Evolutionary conservation across 345 rosid species (phyloP).

Genomic region (Hibiscus mutabilis): DNA sequence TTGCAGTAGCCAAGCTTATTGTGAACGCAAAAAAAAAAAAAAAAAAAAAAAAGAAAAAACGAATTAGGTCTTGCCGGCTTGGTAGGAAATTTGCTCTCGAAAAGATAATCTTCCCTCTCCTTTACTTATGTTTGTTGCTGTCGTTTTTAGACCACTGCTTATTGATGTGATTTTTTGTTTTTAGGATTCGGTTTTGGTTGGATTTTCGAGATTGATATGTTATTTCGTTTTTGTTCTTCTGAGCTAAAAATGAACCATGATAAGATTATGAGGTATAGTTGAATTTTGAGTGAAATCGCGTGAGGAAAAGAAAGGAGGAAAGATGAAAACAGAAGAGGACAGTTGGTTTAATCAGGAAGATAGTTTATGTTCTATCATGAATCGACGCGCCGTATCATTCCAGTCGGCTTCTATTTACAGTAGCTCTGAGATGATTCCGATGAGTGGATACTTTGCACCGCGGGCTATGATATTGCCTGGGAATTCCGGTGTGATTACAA

Average conservation of each 20-base stretch:
- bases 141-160: background rate
- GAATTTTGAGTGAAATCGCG: background rate
- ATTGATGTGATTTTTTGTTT: background rate
- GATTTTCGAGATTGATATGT: conserved; percentile 4
- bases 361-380: conserved; percentile 29
- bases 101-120: conserved; percentile 15
- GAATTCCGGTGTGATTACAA: conserved; percentile 29
- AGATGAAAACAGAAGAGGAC: conserved; percentile 65
- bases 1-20: background rate
- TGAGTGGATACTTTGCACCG: conserved; percentile 40
- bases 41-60: conserved; percentile 5
- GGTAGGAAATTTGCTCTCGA: conserved; percentile 27
- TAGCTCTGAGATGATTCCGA: conserved; percentile 43
- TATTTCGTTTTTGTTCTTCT: background rate
- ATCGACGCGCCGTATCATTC: conserved; percentile 46
- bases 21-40: conserved; percentile 10
- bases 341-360: conserved; percentile 35
- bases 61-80: conserved; percentile 10
- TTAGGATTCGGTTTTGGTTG: background rate
- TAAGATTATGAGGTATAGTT: background rate
- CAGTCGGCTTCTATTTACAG: conserved; percentile 36
- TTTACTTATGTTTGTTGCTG: background rate
- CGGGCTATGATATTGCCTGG: conserved; percentile 29
- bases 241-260: too few relatives aligned
- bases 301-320: background rate